Percentiles rank a stretch among this genome's conserved stretches.
Evolutionary conservation across 768 basidiomycete species (phyloP).

Genomic region (Boletus pseudo-olivaceus): DNA sequence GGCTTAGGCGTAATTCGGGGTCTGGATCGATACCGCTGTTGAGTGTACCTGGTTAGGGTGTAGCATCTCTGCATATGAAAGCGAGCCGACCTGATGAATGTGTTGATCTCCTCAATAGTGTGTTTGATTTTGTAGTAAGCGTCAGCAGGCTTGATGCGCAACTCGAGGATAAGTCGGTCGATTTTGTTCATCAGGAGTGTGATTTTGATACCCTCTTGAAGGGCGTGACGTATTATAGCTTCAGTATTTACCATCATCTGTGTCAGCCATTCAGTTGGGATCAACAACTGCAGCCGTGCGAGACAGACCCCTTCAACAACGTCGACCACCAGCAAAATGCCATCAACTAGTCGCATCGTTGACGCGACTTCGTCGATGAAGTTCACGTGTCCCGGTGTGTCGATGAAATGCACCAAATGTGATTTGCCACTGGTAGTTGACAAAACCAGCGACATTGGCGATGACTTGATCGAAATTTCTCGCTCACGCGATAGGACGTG

Average conservation of each 20-base stretch:
- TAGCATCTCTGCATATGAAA: not conserved
- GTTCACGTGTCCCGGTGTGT: constrained; percentile 98
- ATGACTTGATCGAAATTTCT: constrained; percentile 93
- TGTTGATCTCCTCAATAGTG: constrained; percentile 98
- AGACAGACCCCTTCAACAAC: constrained; percentile 92
- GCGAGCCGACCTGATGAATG: constrained; percentile 75
- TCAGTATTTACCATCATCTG: constrained; percentile 94
- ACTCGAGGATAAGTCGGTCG: constrained; percentile 93
- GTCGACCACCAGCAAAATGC: constrained; percentile 91
- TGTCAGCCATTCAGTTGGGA: constrained; percentile 10
- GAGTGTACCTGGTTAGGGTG: not conserved
- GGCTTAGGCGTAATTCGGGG: constrained; percentile 83
- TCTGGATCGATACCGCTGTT: constrained; percentile 79
- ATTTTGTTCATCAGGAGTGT: constrained; percentile 97
- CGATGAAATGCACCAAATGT: constrained; percentile 88
- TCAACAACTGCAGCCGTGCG: not conserved
- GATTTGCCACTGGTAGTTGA: constrained; percentile 87
- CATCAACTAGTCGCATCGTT: constrained; percentile 82
- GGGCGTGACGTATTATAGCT: constrained; percentile 79
- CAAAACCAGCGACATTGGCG: constrained; percentile 91
- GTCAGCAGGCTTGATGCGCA: constrained; percentile 92
- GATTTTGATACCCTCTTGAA: constrained; percentile 86
- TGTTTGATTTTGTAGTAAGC: constrained; percentile 99
- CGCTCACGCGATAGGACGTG: constrained; percentile 86
- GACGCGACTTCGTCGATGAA: constrained; percentile 97